Base-by-base conservation (phyloP, 2,329 filamentous ascomycete species). In the Cordyceps cateniannulata region DNA sequence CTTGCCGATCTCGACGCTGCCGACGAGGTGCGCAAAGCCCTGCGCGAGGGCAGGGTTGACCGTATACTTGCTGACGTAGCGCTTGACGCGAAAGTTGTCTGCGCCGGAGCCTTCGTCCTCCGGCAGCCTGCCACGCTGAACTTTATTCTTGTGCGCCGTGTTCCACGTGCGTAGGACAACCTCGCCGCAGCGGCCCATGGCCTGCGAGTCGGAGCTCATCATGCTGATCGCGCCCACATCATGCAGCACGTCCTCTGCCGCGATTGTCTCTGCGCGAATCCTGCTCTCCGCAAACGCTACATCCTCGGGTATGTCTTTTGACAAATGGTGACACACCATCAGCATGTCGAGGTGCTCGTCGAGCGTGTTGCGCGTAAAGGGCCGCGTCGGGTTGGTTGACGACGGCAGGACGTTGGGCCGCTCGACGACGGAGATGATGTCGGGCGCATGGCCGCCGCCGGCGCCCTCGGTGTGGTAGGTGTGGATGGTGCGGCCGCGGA, bases 321-420 rank as follows among this genome's bases (percentile, higher is more conserved):
- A 92, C 10, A 98, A 79, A 70, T 98, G 93, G 74, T 98, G 93
- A 79, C 93, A 98, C 42, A 96, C 91, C 93, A 97, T 97, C 51
- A 97, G 79, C 93, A 98, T 98, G 77, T 98, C 93, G 16, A 97
- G 84, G 75, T 98, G 93, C 75, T 98, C 93, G 70, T 97, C 93
- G 0, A 98, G 83, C 0, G 93, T 98, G 77, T 98, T 97, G 65
- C 82, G 81, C 1, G 93, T 98, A 74, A 87, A 97, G 0, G 93
- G 93, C 2, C 93, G 82, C 1, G 93, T 98, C 0, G 93, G 93
- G 72, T 96, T 98, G 0, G 93, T 98, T 16, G 50, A 53, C 9
- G 50, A 53, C 35, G 50, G 51, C 88, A 98, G 83, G 2, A 98
- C 92, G 70, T 98, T 95, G 52, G 84, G 76, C 69, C 93, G 88